Conservation (phyloP, 1,284 basidiomycete genomes). For the Neonothopanus nambi region DNA sequence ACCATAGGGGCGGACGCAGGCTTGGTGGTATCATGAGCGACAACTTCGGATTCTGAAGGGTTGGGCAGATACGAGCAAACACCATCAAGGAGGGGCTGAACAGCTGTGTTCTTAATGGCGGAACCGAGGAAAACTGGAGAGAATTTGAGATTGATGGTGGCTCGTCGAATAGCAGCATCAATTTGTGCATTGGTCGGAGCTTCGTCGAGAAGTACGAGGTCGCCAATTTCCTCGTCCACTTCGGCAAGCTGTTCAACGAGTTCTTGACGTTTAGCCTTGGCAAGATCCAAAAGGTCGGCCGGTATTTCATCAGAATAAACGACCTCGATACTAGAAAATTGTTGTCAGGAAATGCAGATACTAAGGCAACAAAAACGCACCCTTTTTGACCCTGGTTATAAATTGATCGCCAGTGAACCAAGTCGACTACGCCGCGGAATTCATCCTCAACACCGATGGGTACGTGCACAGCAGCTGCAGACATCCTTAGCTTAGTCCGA, state of each 20-base stretch:
- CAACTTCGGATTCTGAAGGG: constrained; percentile 78
- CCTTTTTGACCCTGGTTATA: constrained; percentile 97
- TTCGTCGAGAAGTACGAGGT: constrained; percentile 88
- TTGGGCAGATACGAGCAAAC: constrained; percentile 95
- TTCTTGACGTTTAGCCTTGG: constrained; percentile 83
- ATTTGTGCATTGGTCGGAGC: constrained; percentile 76
- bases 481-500: constrained; percentile 87
- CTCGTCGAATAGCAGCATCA: constrained; percentile 83
- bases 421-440: constrained; percentile 89
- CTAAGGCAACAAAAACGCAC: constrained; percentile 43
- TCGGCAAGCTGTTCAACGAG: constrained; percentile 96
- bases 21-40: constrained; percentile 82
- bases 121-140: constrained; percentile 97
- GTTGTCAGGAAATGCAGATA: background rate
- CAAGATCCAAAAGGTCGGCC: constrained; percentile 68
- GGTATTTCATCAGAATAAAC: constrained; percentile 92
- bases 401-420: constrained; percentile 93
- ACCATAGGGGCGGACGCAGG: constrained; percentile 70
- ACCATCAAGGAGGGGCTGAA: constrained; percentile 94
- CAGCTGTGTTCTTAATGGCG: constrained; percentile 96
- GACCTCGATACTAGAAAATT: constrained; percentile 61
- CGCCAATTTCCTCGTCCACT: constrained; percentile 93
- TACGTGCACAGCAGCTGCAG: constrained; percentile 94
- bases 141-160: constrained; percentile 89
- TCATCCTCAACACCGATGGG: constrained; percentile 93